Evolutionary conservation across 108 stramenopile genomes (phyloP).

Genomic region (Pseudonitzschia delicatissima): DNA sequence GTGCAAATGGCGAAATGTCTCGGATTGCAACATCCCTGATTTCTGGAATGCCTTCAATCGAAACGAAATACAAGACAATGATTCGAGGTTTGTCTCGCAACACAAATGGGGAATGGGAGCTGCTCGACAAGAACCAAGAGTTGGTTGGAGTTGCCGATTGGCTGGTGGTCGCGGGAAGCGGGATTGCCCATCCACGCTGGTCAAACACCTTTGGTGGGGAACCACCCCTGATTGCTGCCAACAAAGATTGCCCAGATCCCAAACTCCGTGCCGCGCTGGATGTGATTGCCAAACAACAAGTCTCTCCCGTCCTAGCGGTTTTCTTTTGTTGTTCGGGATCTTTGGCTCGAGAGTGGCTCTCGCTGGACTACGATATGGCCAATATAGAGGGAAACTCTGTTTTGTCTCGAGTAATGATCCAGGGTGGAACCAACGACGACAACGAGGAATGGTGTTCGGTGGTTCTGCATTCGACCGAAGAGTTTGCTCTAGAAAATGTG

Average conservation of each 20-base stretch:
- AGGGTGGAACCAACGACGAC: background rate
- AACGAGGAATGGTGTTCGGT: constrained; percentile 7
- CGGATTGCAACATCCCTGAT: background rate
- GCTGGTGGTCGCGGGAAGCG: constrained; percentile 9
- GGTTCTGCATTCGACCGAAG: constrained; percentile 11
- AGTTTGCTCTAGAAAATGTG: constrained; percentile 2
- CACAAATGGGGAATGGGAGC: constrained; percentile 1
- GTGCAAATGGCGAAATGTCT: constrained; percentile 8
- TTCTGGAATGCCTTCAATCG: constrained; percentile 2
- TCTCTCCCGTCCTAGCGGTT: background rate
- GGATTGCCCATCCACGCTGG: background rate
- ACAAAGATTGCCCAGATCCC: background rate
- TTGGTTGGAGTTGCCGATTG: constrained; percentile 5
- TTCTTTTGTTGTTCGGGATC: constrained; percentile 7
- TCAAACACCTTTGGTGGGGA: constrained; percentile 2
- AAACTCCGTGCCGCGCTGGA: background rate
- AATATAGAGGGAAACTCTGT: background rate
- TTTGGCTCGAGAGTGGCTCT: background rate
- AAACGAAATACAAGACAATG: constrained; percentile 6
- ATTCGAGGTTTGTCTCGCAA: background rate
- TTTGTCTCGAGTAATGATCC: constrained; percentile 7
- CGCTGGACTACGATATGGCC: background rate
- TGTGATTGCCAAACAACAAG: background rate
- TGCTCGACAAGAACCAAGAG: background rate
- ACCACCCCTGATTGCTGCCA: background rate